phyloP scores from a whole-genome alignment of 495 filamentous ascomycete species.

The Ascodesmis nigricans region DNA sequence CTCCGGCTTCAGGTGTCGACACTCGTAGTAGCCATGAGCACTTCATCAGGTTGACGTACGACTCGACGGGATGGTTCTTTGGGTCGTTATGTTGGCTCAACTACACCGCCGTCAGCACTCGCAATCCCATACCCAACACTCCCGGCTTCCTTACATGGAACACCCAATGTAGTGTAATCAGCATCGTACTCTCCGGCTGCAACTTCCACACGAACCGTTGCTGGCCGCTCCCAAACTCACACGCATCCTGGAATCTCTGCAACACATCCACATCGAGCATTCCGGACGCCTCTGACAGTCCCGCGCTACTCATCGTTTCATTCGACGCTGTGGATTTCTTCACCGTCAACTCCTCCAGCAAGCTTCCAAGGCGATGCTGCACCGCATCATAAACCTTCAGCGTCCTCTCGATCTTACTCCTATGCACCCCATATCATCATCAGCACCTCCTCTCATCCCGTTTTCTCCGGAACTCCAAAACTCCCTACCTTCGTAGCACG shows the following conservation, averaged over 20 bases:
- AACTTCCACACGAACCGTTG: slow-evolving; percentile 9
- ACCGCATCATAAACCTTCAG: slow-evolving; percentile 2
- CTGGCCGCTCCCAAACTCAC: slow-evolving; percentile 5
- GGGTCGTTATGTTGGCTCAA: slow-evolving; percentile 1
- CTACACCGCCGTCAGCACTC: background rate
- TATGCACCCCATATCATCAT: too few relatives aligned
- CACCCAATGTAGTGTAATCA: slow-evolving; percentile 13
- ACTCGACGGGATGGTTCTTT: slow-evolving; percentile 2
- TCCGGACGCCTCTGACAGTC: background rate
- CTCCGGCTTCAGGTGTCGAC: background rate
- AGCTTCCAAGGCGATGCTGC: slow-evolving; percentile 1
- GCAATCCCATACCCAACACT: too few relatives aligned
- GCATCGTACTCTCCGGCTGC: slow-evolving; percentile 11
- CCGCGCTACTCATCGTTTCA: background rate
- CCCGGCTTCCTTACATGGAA: slow-evolving; percentile 4
- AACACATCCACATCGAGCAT: slow-evolving; percentile 7
- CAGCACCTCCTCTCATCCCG: too few relatives aligned
- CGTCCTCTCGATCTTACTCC: slow-evolving; percentile 7
- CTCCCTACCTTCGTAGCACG: slow-evolving; percentile 8
- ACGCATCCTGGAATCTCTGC: slow-evolving; percentile 11
- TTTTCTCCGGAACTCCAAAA: too few relatives aligned
- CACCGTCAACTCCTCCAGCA: slow-evolving; percentile 6
- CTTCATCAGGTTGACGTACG: slow-evolving; percentile 18
- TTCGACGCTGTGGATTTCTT: slow-evolving; percentile 1
- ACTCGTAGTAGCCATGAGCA: slow-evolving; percentile 12